Percentiles rank a stretch among this genome's conserved stretches.
phyloP scores from a whole-genome alignment of 2,329 filamentous ascomycete genomes.

The Arthroderma sp. region DNA sequence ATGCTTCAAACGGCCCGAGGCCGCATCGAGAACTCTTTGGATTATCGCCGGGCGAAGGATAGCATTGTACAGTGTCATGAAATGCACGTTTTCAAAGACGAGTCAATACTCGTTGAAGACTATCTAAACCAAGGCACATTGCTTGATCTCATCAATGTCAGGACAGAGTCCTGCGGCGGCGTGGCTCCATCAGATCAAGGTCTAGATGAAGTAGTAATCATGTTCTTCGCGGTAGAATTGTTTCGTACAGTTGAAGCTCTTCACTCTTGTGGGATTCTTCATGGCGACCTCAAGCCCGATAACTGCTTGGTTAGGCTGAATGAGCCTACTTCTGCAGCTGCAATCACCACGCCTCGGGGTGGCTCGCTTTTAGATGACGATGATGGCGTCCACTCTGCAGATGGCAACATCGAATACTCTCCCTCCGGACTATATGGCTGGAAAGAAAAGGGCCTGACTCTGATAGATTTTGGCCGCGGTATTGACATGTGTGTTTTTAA shows the following conservation, averaged over 20 bases:
- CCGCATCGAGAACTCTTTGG: slow-evolving; percentile 52
- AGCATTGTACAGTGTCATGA: slow-evolving; percentile 77
- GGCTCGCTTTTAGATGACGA: slow-evolving; percentile 9
- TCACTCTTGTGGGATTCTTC: slow-evolving; percentile 65
- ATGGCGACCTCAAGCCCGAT: slow-evolving; percentile 90
- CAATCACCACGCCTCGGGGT: slow-evolving; percentile 14
- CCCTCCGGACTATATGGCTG: slow-evolving; percentile 67
- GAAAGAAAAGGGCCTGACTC: slow-evolving; percentile 62
- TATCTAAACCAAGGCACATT: slow-evolving; percentile 83
- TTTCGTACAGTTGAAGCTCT: slow-evolving; percentile 80
- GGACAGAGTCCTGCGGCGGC: slow-evolving; percentile 48
- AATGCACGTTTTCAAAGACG: slow-evolving; percentile 81
- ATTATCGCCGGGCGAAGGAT: slow-evolving; percentile 53
- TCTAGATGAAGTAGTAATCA: slow-evolving; percentile 82
- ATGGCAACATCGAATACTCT: slow-evolving; percentile 47
- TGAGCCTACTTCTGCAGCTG: slow-evolving; percentile 35
- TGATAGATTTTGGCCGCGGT: slow-evolving; percentile 90
- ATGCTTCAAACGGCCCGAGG: slow-evolving; percentile 75
- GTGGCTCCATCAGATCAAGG: slow-evolving; percentile 43
- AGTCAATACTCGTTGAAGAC: slow-evolving; percentile 79
- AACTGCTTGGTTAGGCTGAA: slow-evolving; percentile 87
- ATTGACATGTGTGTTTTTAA: slow-evolving; percentile 86
- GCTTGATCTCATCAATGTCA: slow-evolving; percentile 84
- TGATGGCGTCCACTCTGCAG: slow-evolving; percentile 19
- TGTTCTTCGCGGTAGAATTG: slow-evolving; percentile 92